Evolutionary conservation across 2,329 filamentous ascomycete species (phyloP).

Genomic region (Madurella mycetomatis): DNA sequence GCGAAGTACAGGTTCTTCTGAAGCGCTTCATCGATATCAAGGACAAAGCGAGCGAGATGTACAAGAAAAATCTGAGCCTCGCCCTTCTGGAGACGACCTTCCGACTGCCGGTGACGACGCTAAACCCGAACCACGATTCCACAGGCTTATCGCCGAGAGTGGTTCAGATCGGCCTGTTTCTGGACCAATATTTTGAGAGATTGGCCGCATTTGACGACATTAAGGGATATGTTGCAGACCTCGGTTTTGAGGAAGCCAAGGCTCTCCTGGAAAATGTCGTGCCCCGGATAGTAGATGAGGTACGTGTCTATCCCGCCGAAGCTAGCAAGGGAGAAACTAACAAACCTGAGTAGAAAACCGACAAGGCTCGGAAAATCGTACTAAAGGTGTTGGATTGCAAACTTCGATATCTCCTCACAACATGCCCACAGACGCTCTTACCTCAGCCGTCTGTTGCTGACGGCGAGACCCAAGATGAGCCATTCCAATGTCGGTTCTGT

Average conservation of each 20-base stretch:
- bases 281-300: constrained; percentile 31
- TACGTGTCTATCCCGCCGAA: constrained; percentile 16
- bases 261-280: constrained; percentile 38
- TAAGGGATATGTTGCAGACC: constrained; percentile 40
- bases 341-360: constrained; percentile 13
- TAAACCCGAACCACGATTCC: constrained; percentile 12
- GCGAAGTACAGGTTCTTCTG: constrained; percentile 27
- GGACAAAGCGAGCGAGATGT: constrained; percentile 29
- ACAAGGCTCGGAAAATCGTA: constrained; percentile 18
- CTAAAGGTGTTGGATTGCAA: constrained; percentile 38
- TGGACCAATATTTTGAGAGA: constrained; percentile 32
- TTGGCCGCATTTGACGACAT: constrained; percentile 43
- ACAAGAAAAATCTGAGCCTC: constrained; percentile 33
- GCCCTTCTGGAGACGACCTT: constrained; percentile 33
- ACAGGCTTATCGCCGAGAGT: constrained; percentile 26
- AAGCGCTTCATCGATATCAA: constrained; percentile 27
- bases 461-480: constrained; percentile 18
- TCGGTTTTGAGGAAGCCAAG: constrained; percentile 39
- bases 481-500: constrained; percentile 25
- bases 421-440: constrained; percentile 33
- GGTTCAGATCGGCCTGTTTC: constrained; percentile 31
- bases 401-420: constrained; percentile 42
- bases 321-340: constrained; percentile 2
- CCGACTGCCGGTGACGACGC: constrained; percentile 22
- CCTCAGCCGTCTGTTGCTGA: constrained; percentile 23